Evolutionary conservation across 2,329 filamentous ascomycete genomes (phyloP), one percentile per base, ranked within the genome.

Genomic region (Seiridium unicorne): DNA sequence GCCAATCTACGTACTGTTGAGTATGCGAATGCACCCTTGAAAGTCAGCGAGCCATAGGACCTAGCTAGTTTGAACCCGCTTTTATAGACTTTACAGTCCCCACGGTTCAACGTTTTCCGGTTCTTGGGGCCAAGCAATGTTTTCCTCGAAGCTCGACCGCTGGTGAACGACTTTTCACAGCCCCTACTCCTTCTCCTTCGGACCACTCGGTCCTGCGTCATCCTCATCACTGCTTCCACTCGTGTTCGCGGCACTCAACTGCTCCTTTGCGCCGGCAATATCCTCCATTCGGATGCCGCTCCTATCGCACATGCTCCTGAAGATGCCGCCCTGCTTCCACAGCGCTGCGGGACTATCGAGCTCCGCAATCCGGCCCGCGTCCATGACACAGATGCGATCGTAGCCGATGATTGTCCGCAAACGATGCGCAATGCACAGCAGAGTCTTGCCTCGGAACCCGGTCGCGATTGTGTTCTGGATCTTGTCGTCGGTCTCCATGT

Each of bases 371-470:
- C 78, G 77, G 0, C 95, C 95, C 49, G 88, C 83, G 69, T 98
- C 94, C 93, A 99, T 96, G 67, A 99, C 95, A 69, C 93, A 94
- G 72, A 99, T 97, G 51, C 94, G 87, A 74, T 99, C 94, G 74
- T 98, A 98, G 35, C 89, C 88, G 63, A 98, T 89, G 64, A 99
- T 97, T 1, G 95, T 98, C 70, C 92, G 89, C 68, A 98, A 80
- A 4, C 94, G 84, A 76, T 98, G 94, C 5, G 94, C 94, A 72
- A 98, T 97, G 75, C 93, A 97, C 31, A 98, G 79, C 51, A 98
- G 77, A 2, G 94, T 97, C 80, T 90, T 92, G 61, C 93, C 93
- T 58, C 84, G 83, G 80, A 98, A 98, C 0, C 89, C 93, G 1
- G 84, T 83, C 0, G 91, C 89, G 75, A 98, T 97, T 3, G 93